Evolutionary conservation across 2,329 filamentous ascomycete genomes (phyloP), one percentile per base, ranked within the genome.

Genomic region (Aspergillus sp.): DNA sequence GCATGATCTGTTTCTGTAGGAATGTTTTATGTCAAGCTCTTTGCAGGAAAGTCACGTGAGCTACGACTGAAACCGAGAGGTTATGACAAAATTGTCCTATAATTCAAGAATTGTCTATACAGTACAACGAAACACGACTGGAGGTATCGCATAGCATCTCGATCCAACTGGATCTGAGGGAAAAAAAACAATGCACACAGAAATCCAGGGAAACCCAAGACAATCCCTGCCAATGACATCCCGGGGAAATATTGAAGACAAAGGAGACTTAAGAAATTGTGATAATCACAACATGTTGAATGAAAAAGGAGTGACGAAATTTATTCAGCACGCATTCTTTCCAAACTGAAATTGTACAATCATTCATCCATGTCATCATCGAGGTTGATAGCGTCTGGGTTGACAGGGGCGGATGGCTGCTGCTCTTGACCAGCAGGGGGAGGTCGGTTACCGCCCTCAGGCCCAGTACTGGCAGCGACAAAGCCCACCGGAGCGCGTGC

Each of bases 401-500:
- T 95, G 5, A 79, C 75, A 10, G 81, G 70, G 17, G 76, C 72
- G 15, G 66, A 37, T 67, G 62, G 49, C 7, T 52, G 49, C 15
- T 54, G 53, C 47, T 55, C 53, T 55, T 64, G 53, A 32, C 45
- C 57, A 10, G 66, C 64, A n/a, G 70, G 60, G 33, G 69, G 62
- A 30, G 69, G 61, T 7, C 73, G 69, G 56, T 81, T 79, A 19
- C 81, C 82, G 10, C 79, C 83, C 59, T 85, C 79, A 1, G 85
- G 80, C 1, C 83, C 87, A 33, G 83, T 86, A 63, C 82, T 93
- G 23, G 93, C 87, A 19, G 90, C 84, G 25, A 98, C 91, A 61
- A 98, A 98, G 19, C 93, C 93, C 20, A 85, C 81, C 0, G 91
- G 90, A 5, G 90, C 91, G 49, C 85, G 79, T n/a, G 89, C 85